Conservation (phyloP, 768 basidiomycete genomes). For the Suillus plorans region DNA sequence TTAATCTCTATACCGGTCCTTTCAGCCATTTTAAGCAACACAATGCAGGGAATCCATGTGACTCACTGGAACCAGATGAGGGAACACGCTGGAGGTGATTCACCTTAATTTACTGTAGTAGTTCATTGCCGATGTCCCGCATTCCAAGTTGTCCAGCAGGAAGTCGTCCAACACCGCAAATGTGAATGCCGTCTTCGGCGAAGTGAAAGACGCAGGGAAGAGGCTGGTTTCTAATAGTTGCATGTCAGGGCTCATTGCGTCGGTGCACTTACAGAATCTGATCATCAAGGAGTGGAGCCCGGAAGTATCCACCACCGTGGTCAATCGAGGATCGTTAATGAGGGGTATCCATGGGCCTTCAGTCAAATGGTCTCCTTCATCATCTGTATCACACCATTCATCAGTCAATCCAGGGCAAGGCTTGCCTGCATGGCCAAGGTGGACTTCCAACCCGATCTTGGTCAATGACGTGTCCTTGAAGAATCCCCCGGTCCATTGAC, state of each 20-base stretch:
- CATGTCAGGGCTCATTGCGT: background rate
- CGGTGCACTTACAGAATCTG: background rate
- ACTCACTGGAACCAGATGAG: background rate
- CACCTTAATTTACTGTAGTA: slow-evolving; percentile 12
- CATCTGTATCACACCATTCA: background rate
- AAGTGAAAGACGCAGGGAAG: slow-evolving; percentile 2
- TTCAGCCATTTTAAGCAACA: background rate
- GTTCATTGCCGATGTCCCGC: slow-evolving; percentile 13
- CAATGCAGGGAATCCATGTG: too few relatives aligned
- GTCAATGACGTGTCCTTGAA: background rate
- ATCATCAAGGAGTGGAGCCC: background rate
- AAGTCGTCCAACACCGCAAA: slow-evolving; percentile 2
- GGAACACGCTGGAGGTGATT: background rate
- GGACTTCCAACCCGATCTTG: background rate
- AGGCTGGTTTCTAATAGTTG: background rate
- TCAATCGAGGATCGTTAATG: background rate
- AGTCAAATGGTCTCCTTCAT: background rate
- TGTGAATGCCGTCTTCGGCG: background rate
- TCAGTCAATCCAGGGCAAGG: slow-evolving; percentile 13
- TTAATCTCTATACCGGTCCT: background rate
- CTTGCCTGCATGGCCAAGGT: slow-evolving; percentile 5
- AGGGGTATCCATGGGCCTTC: background rate
- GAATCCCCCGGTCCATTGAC: background rate
- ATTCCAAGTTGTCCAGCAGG: slow-evolving; percentile 10
- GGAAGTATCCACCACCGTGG: background rate